Conservation (phyloP, 805 yeast species). For the Tetrapisispora nanseiensis region DNA sequence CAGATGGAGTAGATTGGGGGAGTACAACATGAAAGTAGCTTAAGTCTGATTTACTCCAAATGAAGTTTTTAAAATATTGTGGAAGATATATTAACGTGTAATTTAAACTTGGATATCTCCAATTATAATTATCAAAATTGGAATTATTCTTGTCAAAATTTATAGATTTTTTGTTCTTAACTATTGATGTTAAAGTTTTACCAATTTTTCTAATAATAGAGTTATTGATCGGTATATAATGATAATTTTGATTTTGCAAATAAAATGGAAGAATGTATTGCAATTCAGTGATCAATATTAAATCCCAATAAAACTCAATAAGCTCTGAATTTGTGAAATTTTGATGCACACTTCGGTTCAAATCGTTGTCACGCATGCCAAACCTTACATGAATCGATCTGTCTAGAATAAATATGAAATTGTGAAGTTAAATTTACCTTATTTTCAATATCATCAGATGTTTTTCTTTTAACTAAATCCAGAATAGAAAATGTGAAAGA, state of each 20-base stretch:
- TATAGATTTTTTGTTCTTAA: not conserved
- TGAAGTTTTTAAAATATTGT: conserved; percentile 13
- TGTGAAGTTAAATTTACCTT: conserved; percentile 4
- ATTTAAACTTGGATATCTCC: conserved; percentile 20
- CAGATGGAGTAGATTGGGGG: conserved; percentile 4
- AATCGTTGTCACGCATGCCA: conserved; percentile 29
- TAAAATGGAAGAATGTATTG: conserved; percentile 13
- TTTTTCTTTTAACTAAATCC: conserved; percentile 14
- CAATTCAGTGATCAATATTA: conserved; percentile 22
- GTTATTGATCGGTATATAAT: conserved; percentile 5
- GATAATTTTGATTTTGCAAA: conserved; percentile 1
- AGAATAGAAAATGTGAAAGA: conserved; percentile 19
- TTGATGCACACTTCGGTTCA: not conserved
- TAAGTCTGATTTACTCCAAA: conserved; percentile 19
- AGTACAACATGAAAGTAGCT: conserved; percentile 16
- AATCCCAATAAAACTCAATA: conserved; percentile 27
- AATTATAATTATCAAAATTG: conserved; percentile 3
- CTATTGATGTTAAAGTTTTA: conserved; percentile 5
- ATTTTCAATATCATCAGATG: not conserved
- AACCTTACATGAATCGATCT: conserved; percentile 17
- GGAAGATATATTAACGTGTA: conserved; percentile 22
- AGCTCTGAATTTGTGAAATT: conserved; percentile 1
- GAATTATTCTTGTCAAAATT: too few species aligned
- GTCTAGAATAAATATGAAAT: conserved; percentile 13
- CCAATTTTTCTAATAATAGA: conserved; percentile 11